Conservation (phyloP, 2,329 filamentous ascomycete species). For the Talaromyces islandicus region DNA sequence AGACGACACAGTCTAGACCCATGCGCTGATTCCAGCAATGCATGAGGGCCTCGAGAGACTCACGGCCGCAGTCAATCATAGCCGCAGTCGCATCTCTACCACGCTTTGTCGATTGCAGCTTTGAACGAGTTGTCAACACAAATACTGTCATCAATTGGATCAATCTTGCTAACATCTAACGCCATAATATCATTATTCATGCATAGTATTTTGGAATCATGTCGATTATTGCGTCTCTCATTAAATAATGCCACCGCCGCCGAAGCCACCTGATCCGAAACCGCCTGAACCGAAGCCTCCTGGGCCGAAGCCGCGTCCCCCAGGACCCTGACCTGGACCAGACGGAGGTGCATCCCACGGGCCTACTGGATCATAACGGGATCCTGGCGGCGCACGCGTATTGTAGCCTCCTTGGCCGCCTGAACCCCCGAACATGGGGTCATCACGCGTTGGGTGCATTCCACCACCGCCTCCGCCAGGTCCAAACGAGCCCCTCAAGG, state of each 20-base stretch:
- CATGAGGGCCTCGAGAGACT: neutral
- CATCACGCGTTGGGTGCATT: conserved; percentile 95
- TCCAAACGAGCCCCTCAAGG: conserved; percentile 62
- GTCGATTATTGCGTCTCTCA: neutral
- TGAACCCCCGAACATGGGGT: conserved; percentile 64
- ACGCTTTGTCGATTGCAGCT: neutral
- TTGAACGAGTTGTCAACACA: neutral
- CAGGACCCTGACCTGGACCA: conserved; percentile 40
- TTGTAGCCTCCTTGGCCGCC: conserved; percentile 55
- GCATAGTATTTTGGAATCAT: conserved; percentile 2
- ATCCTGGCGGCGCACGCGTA: conserved; percentile 74
- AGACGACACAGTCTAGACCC: too few species aligned
- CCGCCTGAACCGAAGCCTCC: conserved; percentile 17
- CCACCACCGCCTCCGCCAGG: conserved; percentile 62
- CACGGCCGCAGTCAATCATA: neutral
- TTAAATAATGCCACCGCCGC: conserved; percentile 34
- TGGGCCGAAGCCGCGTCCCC: conserved; percentile 46
- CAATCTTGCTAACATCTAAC: neutral
- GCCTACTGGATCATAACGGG: conserved; percentile 83
- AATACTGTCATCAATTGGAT: neutral
- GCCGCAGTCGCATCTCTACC: neutral
- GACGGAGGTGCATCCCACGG: conserved; percentile 55
- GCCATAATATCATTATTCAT: conserved; percentile 45
- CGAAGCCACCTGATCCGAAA: conserved; percentile 37
- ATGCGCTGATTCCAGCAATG: neutral